Conservation (phyloP, 2,329 filamentous ascomycete species). For the Orbilia ellipsospora region DNA sequence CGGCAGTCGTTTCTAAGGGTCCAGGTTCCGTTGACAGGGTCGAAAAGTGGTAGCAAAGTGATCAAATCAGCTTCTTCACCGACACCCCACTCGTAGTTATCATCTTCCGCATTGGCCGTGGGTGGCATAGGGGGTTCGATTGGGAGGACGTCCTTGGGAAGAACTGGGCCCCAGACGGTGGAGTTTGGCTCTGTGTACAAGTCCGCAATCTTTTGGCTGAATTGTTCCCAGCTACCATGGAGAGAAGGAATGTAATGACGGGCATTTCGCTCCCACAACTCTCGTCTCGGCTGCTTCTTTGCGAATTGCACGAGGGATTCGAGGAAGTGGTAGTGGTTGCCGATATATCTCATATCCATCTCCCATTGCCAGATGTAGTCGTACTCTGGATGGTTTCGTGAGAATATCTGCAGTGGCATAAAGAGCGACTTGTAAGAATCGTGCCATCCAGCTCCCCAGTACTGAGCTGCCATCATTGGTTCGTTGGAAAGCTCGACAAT, state of each 20-base stretch:
- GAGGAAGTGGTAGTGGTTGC: conserved; percentile 83
- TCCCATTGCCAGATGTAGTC: conserved; percentile 97
- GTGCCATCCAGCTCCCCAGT: conserved; percentile 67
- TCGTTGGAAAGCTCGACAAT: conserved; percentile 94
- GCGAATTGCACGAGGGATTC: conserved; percentile 77
- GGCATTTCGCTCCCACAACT: conserved; percentile 79
- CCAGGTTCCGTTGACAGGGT: conserved; percentile 89
- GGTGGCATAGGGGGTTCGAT: conserved; percentile 78
- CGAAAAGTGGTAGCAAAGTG: conserved; percentile 89
- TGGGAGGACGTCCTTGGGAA: conserved; percentile 74
- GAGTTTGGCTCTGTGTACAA: conserved; percentile 65
- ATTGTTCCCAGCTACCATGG: conserved; percentile 83
- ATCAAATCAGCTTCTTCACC: conserved; percentile 92
- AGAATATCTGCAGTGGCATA: conserved; percentile 96
- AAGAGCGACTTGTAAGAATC: conserved; percentile 86
- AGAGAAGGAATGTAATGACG: conserved; percentile 81
- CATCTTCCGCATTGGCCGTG: conserved; percentile 77
- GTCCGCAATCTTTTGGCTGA: conserved; percentile 73
- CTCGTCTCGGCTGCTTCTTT: conserved; percentile 79
- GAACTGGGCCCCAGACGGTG: conserved; percentile 81
- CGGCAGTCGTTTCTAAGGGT: conserved; percentile 83
- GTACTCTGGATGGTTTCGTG: conserved; percentile 83
- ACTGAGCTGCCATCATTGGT: conserved; percentile 89
- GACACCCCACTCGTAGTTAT: conserved; percentile 83
- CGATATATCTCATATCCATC: conserved; percentile 90